Percentiles rank a stretch among this genome's conserved stretches.
Evolutionary conservation across 2,329 filamentous ascomycete genomes (phyloP).

Genomic region (Epichloe typhina): DNA sequence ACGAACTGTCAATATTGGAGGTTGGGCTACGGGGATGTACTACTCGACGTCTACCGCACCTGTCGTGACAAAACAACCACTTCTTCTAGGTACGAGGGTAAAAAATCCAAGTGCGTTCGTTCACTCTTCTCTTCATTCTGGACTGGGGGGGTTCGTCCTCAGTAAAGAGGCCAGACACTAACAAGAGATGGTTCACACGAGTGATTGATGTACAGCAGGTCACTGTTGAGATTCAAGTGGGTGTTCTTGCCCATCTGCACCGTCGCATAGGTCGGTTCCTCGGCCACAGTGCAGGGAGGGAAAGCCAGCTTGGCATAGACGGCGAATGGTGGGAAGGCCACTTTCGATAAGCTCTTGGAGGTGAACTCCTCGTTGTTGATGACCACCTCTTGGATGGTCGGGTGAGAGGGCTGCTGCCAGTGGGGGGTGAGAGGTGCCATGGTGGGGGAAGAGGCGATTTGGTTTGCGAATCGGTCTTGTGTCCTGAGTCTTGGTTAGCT

Average conservation of each 20-base stretch:
- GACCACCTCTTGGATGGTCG: slow-evolving; percentile 42
- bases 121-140: no score
- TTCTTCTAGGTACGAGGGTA: neutral
- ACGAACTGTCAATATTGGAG: neutral
- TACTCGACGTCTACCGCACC: neutral
- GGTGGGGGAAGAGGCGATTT: neutral
- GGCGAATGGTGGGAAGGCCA: slow-evolving; percentile 45
- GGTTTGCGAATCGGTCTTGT: neutral
- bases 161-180: slow-evolving; percentile 18
- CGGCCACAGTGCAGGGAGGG: slow-evolving; percentile 45
- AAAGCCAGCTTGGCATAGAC: slow-evolving; percentile 54
- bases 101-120: neutral
- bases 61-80: neutral
- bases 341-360: slow-evolving; percentile 45
- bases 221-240: slow-evolving; percentile 52
- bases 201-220: slow-evolving; percentile 56
- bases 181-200: slow-evolving; percentile 53
- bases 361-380: slow-evolving; percentile 40
- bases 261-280: slow-evolving; percentile 47
- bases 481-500: neutral
- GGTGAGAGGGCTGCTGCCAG: slow-evolving; percentile 49
- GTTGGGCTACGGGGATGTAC: neutral
- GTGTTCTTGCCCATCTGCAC: slow-evolving; percentile 43
- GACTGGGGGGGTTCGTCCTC: neutral
- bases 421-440: slow-evolving; percentile 45